Conservation (phyloP, 352 stramenopile species). For the Chrysophaeum taylorii region DNA sequence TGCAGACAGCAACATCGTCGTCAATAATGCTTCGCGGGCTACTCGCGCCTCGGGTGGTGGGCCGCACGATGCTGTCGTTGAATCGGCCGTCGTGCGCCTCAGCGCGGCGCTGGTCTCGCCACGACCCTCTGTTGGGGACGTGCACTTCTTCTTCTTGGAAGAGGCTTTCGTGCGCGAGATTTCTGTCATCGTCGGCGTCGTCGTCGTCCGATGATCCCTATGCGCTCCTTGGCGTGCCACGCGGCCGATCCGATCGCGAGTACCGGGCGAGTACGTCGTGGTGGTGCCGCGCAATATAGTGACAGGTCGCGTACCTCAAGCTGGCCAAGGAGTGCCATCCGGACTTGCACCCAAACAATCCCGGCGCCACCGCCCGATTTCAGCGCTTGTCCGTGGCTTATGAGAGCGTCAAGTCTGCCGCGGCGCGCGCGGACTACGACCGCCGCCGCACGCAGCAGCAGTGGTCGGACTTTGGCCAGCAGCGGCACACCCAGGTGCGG, state of each 20-base stretch:
- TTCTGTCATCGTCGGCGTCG: no score
- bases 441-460: not conserved
- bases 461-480: not conserved
- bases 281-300: slow-evolving; percentile 10
- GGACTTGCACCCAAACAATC: slow-evolving; percentile 51
- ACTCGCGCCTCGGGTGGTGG: no score
- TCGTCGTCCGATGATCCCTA: no score
- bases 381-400: slow-evolving; percentile 56
- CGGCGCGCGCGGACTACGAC: slow-evolving; percentile 19
- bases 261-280: not conserved
- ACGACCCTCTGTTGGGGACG: no score
- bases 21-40: no score
- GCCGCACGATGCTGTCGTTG: no score
- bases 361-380: slow-evolving; percentile 52
- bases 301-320: slow-evolving; percentile 49
- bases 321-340: slow-evolving; percentile 56
- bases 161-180: no score
- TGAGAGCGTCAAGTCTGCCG: slow-evolving; percentile 51
- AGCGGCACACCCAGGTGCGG: not conserved
- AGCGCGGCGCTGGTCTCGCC: no score
- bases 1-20: no score
- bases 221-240: not conserved
- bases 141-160: no score
- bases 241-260: not conserved
- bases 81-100: no score